These are phyloP conservation scores for Microdochium nivale DNA, from an alignment of 2,329 filamentous ascomycete genomes.

Conservation along the genomic window DNA sequence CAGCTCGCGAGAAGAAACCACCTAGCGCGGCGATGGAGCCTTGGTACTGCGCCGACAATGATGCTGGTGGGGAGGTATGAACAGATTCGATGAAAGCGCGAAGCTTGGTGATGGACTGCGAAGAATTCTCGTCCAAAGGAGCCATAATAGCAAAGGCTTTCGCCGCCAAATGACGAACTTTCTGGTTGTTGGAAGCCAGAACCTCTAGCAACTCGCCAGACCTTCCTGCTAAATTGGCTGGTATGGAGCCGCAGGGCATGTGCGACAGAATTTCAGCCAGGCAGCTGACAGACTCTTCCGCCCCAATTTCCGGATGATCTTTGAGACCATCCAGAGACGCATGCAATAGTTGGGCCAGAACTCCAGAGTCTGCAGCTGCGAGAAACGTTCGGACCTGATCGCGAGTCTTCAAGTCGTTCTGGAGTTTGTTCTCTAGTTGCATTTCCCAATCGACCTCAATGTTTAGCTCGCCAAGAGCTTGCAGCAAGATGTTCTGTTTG, in stretches of 20 bases:
- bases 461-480: conserved; percentile 39
- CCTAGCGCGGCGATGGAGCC: conserved; percentile 18
- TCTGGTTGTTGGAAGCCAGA: conserved; percentile 63
- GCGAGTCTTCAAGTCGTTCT: conserved; percentile 59
- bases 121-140: conserved; percentile 47
- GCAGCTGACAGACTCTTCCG: conserved; percentile 18
- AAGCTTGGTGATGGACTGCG: conserved; percentile 28
- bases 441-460: conserved; percentile 79
- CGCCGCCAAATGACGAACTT: conserved; percentile 57
- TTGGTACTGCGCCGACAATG: conserved; percentile 19
- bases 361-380: conserved; percentile 25
- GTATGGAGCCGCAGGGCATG: conserved; percentile 19
- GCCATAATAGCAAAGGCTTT: conserved; percentile 68
- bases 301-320: conserved; percentile 27
- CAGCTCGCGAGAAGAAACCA: conserved; percentile 16
- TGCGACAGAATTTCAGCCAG: conserved; percentile 18
- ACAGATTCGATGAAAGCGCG: conserved; percentile 12
- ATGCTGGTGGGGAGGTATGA: conserved; percentile 12
- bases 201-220: conserved; percentile 46
- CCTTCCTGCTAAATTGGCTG: conserved; percentile 29
- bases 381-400: conserved; percentile 48
- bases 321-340: conserved; percentile 50
- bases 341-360: conserved; percentile 36
- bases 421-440: conserved; percentile 63
- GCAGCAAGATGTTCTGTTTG: conserved; percentile 41